Evolutionary conservation across 495 filamentous ascomycete species (phyloP).

Genomic region (Aspergillus sclerotioniger): DNA sequence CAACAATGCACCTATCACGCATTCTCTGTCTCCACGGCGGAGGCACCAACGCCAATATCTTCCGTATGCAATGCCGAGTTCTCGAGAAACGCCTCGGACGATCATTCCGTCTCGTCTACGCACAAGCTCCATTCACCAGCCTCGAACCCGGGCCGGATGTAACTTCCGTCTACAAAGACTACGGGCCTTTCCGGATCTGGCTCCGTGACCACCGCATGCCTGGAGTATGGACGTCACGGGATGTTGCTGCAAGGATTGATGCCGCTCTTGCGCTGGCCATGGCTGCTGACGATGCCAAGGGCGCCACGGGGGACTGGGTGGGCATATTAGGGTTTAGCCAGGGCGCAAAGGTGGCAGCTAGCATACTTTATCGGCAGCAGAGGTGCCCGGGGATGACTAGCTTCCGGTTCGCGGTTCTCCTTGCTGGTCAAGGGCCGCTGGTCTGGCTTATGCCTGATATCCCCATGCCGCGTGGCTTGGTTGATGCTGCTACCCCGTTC

Average conservation of each 20-base stretch:
- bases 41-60: slow-evolving; percentile 60
- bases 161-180: slow-evolving; percentile 49
- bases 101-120: slow-evolving; percentile 59
- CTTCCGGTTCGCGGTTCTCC: not conserved
- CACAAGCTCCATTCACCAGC: slow-evolving; percentile 52
- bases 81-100: slow-evolving; percentile 42
- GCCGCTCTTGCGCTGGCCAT: not conserved
- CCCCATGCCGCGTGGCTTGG: not conserved
- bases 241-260: not conserved
- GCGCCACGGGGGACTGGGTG: slow-evolving; percentile 50
- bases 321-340: slow-evolving; percentile 55
- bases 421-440: not conserved
- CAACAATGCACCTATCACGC: slow-evolving; percentile 47
- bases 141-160: slow-evolving; percentile 51
- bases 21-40: slow-evolving; percentile 70
- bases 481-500: not conserved
- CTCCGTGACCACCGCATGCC: slow-evolving; percentile 28
- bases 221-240: not conserved
- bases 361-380: slow-evolving; percentile 30
- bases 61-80: slow-evolving; percentile 55
- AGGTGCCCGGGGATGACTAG: not conserved
- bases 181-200: slow-evolving; percentile 60
- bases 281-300: not conserved
- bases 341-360: slow-evolving; percentile 59
- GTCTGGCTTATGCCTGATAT: not conserved